Base-by-base conservation (phyloP, 352 stramenopile genomes). In the Pythium apleroticum region DNA sequence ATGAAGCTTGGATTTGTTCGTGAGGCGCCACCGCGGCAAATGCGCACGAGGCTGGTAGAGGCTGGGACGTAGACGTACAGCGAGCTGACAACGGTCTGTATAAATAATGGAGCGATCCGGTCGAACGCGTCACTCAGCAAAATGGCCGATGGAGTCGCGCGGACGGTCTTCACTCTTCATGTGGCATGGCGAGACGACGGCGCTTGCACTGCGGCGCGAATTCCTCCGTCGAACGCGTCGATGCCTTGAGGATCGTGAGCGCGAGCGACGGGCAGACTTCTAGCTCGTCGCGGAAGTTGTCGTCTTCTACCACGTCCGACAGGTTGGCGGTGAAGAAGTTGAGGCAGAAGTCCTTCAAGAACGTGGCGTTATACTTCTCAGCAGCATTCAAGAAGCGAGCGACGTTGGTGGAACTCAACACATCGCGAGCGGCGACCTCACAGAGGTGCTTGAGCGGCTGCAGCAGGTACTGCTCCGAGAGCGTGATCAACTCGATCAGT, bases 281-380 rank as follows among this genome's bases (percentile, higher is more conserved):
- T 52, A 95, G 84, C 60, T 95, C 87, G 24, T 92, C 79, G 49
- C 82, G 77, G 50, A 94, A 95, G 60, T 75, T 89, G 41, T 93
- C 85, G 33, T 93, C 84, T 46, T 95, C 85, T 19, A 94, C 80
- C 48, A 95, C 83, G 55, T 94, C 82, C 41, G 76, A 74, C 60
- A 86, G 81, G 72, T 94, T 81, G 17, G 86, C 71, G 48, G 90
- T 79, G 62, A 94, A 91, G 61, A 85, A 93, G 48, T 72, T 82
- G 43, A 95, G 66, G 61, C 87, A 95, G 65, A 80, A 87, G 41
- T 95, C 87, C 62, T 93, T 91, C 63, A 95, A 61, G 65, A 83
- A 94, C 59, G 72, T 68, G n/a, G 87, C 87, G 57, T 92, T 90
- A 74, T 89, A 93, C 53, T 90, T 91, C 61, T 93, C 84, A 20